Conservation (phyloP, 345 rosid species). For the Physaria fendleri region DNA sequence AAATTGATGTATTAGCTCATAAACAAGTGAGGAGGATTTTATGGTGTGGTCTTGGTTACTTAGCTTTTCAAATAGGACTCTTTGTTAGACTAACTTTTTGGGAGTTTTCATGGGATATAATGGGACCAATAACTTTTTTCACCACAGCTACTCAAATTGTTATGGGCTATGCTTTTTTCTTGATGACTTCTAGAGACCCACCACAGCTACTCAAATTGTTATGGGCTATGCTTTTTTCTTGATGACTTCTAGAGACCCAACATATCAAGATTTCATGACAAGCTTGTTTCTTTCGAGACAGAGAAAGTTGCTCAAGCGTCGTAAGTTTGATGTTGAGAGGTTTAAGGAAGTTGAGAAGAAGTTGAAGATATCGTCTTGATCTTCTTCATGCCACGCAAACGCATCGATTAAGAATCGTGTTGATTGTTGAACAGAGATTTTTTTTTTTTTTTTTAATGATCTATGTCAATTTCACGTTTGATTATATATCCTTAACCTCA, state of each 20-base stretch:
- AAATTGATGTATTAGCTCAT: constrained; percentile 83
- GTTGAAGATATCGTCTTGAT: constrained; percentile 33
- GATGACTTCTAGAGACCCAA: constrained; percentile 82
- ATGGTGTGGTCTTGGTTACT: constrained; percentile 62
- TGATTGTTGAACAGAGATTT: no score
- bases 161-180: constrained; percentile 74
- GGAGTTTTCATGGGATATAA: constrained; percentile 97
- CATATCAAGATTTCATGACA: constrained; percentile 92
- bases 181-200: constrained; percentile 85
- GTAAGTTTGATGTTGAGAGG: constrained; percentile 55
- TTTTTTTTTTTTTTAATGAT: no score
- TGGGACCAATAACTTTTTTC: constrained; percentile 89
- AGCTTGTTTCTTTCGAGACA: constrained; percentile 85
- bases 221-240: constrained; percentile 81
- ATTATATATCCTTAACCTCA: no score
- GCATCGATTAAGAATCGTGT: constrained; percentile 50
- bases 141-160: constrained; percentile 53
- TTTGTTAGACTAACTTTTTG: constrained; percentile 83
- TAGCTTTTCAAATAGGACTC: constrained; percentile 48
- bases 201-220: constrained; percentile 67
- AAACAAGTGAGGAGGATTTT: constrained; percentile 75
- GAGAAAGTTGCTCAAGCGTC: constrained; percentile 58
- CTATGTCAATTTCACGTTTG: no score
- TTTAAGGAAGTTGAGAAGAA: constrained; percentile 63
- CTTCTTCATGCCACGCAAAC: constrained; percentile 36